These are phyloP conservation scores for Clarireedia paspali DNA, from an alignment of 2,329 filamentous ascomycete genomes.

Conservation along the genomic window DNA sequence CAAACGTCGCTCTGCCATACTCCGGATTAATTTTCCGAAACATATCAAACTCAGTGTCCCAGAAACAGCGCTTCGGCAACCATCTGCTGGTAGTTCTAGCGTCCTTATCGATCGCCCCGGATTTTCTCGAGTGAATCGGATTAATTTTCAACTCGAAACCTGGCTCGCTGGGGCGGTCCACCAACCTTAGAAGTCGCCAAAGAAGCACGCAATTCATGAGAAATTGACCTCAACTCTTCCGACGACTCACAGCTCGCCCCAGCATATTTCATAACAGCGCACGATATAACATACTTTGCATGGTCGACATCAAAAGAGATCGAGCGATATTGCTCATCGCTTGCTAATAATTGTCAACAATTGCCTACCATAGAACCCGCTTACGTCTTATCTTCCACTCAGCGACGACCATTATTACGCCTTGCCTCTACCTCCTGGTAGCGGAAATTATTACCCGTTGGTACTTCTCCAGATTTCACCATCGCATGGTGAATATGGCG, in stretches of 20 bases:
- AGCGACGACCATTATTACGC: neutral
- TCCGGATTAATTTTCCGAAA: too few relatives aligned
- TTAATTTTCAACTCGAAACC: neutral
- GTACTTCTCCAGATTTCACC: slow-evolving; percentile 1
- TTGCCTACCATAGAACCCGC: neutral
- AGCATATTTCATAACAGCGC: neutral
- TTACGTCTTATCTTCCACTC: neutral
- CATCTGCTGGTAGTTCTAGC: too few relatives aligned
- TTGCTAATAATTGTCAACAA: neutral
- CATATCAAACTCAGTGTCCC: too few relatives aligned
- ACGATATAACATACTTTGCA: neutral
- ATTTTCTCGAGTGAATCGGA: too few relatives aligned
- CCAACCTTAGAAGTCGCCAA: neutral
- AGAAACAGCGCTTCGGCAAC: too few relatives aligned
- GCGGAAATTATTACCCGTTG: neutral
- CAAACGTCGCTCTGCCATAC: too few relatives aligned
- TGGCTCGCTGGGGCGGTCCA: neutral
- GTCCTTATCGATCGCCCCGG: too few relatives aligned
- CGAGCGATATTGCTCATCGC: neutral
- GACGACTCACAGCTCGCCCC: neutral
- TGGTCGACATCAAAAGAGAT: neutral
- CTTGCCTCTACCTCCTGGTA: neutral
- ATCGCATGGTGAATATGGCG: slow-evolving; percentile 17
- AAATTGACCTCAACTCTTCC: neutral
- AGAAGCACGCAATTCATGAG: neutral